phyloP scores from a whole-genome alignment of 345 rosid species.

The Ceriops decandra region DNA sequence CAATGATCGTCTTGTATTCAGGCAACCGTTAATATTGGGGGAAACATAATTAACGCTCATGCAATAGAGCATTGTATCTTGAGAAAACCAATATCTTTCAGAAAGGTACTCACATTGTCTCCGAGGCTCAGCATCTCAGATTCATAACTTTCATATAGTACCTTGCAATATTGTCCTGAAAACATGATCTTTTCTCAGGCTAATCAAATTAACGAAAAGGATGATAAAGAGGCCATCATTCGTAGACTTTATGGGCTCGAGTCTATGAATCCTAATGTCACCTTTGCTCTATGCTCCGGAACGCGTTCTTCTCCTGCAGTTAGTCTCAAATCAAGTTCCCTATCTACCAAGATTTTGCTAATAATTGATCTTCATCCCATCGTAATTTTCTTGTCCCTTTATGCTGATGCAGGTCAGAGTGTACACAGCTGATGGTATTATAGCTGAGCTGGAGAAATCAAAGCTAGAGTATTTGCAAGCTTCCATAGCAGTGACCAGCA shows the following conservation, averaged over 20 bases:
- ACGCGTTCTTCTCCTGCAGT: conserved; percentile 92
- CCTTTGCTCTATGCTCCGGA: conserved; percentile 85
- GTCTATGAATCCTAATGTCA: conserved; percentile 60
- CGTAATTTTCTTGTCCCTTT: not conserved
- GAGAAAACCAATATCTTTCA: conserved; percentile 51
- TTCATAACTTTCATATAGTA: no score
- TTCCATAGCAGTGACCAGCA: conserved; percentile 56
- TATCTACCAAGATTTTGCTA: not conserved
- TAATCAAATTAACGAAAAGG: conserved; percentile 39
- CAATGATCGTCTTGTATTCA: conserved; percentile 18
- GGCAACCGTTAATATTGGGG: conserved; percentile 84
- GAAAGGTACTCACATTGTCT: conserved; percentile 10
- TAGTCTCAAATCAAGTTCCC: conserved; percentile 24
- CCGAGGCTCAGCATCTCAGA: no score
- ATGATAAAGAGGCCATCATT: conserved; percentile 53
- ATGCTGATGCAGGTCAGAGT: conserved; percentile 59
- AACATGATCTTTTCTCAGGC: conserved; percentile 8
- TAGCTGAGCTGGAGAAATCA: conserved; percentile 67
- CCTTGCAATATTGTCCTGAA: no score
- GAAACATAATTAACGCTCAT: conserved; percentile 72
- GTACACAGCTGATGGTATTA: conserved; percentile 73
- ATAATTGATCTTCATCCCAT: not conserved
- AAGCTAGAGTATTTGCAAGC: conserved; percentile 92
- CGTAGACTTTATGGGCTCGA: conserved; percentile 67
- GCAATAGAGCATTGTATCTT: conserved; percentile 79